Base-by-base conservation (phyloP, 179 eudicot species). In the Silene noctiflora region DNA sequence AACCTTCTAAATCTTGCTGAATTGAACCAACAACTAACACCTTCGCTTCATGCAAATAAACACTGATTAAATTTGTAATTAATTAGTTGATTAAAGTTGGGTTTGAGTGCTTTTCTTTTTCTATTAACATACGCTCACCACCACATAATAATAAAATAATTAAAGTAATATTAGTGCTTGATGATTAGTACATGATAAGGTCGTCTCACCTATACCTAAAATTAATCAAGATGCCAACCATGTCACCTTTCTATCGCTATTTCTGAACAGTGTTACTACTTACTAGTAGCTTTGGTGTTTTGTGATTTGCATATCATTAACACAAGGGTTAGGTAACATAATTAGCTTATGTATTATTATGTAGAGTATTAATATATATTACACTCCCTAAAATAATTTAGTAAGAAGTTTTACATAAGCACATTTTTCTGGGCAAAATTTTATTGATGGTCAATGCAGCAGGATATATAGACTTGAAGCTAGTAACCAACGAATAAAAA, bases 181-280 rank as follows among this genome's bases (percentile, higher is more conserved):
- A 71, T 75, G 77, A 82, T 78, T 69, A 81, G 69, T 71, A 71
- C 74, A 78, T 78, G 84, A 82, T 71, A 82, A 75, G 79, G 60
- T 75, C 67, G 11, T 82, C 61, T 44, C 73, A 82, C 82, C 84
- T 71, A 72, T 58, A 51, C 48, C 56, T 4, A 58, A 22, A 19
- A 65, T 19, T 31, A 20, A 62, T 70, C 67, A 58, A 78, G 33
- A 78, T 78, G 73, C 71, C 46, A 65, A 44, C 48, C 22, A 27
- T 42, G 78, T 81, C 81, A 66, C 73, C 71, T 82, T 62, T 72
- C 9, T 24, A 63, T 69, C 78, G 27, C 78, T 75, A 33, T 74
- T 81, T 17, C 13, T 21, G 21, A 62, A 56, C 73, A 81, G 67
- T 44, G 13, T 44, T 44, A 55, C 3, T 69, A 46, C 51, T 44